These are phyloP conservation scores for Sporothrix brasiliensis DNA, from an alignment of 2,329 filamentous ascomycete species.

Conservation along the genomic window DNA sequence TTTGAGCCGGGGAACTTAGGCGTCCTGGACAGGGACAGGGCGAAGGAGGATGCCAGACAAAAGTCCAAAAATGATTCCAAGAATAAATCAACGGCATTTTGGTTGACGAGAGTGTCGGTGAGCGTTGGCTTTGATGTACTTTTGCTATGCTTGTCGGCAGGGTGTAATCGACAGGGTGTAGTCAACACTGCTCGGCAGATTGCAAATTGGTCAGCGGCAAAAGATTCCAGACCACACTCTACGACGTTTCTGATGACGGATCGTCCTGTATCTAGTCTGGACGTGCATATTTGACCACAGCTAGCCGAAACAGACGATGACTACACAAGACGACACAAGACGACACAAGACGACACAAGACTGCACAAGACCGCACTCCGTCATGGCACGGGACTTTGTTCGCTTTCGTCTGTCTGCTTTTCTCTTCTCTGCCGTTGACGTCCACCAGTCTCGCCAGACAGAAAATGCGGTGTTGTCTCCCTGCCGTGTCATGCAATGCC, in stretches of 20 bases:
- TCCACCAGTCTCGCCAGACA: not conserved
- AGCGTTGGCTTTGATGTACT: not conserved
- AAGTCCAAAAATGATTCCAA: not conserved
- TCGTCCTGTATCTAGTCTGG: not conserved
- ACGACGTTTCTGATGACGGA: not conserved
- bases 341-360: too few relatives aligned
- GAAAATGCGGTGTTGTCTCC: not conserved
- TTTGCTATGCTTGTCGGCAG: too few relatives aligned
- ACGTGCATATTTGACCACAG: not conserved
- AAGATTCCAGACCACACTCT: conserved; percentile 1
- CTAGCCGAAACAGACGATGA: conserved; percentile 13
- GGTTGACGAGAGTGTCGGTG: not conserved
- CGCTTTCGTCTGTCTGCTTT: not conserved
- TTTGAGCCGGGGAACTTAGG: not conserved
- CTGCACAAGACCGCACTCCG: conserved; percentile 2
- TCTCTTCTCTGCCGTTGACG: not conserved
- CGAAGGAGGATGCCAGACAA: too few relatives aligned
- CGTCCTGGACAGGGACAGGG: not conserved
- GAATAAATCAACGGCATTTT: conserved; percentile 5
- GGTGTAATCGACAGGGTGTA: too few relatives aligned
- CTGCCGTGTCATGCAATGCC: not conserved
- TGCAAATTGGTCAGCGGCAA: not conserved
- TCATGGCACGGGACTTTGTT: not conserved
- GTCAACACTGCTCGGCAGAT: not conserved
- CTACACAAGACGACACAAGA: not conserved